Evolutionary conservation across 176 grass and related monocot species (phyloP).

Genomic region (Oryza glumipatula): DNA sequence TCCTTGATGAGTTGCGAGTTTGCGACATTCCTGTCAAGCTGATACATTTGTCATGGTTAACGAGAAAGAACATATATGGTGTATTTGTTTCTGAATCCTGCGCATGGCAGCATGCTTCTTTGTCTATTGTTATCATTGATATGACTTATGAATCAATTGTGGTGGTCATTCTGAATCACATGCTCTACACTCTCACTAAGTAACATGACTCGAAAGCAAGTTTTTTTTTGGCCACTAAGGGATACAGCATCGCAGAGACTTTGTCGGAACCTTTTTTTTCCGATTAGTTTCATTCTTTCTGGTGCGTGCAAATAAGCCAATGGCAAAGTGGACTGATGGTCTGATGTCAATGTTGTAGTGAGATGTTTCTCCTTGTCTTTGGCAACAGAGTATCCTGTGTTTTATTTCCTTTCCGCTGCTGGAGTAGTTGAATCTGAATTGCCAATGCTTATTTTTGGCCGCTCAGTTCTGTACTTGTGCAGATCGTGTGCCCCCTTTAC

Average conservation of each 20-base stretch:
- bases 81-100: constrained; percentile 33
- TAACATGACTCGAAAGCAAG: background rate
- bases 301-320: background rate
- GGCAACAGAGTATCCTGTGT: background rate
- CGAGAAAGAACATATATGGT: background rate
- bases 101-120: background rate
- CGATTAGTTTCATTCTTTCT: background rate
- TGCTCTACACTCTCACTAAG: background rate
- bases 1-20: background rate
- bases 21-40: background rate
- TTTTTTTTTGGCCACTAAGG: background rate
- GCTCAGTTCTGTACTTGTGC: background rate
- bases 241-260: background rate
- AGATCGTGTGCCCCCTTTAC: background rate
- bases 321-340: background rate
- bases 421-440: background rate
- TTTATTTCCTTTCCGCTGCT: background rate
- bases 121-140: background rate
- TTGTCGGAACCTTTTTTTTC: background rate
- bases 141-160: background rate
- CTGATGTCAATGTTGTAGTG: constrained; percentile 11
- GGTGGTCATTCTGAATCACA: constrained; percentile 16
- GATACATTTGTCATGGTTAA: constrained; percentile 16
- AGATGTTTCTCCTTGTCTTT: constrained; percentile 36
- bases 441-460: background rate